Evolutionary conservation across 306 rosid genomes (phyloP), one percentile per base, ranked within the genome.

Genomic region (Glycine tomentella): DNA sequence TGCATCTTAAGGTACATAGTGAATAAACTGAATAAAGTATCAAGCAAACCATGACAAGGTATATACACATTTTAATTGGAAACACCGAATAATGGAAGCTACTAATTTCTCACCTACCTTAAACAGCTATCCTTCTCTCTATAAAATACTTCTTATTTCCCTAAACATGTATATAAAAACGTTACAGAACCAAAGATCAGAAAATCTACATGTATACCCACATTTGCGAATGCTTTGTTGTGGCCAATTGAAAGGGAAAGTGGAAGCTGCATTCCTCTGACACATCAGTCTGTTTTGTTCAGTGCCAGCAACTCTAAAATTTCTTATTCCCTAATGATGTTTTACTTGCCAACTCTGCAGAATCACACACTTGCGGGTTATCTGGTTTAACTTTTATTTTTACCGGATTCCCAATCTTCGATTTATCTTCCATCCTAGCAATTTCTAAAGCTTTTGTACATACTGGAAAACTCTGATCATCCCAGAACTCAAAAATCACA

Each of bases 371-470:
- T 59, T 53, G 64, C 12, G 38, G 69, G 68, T 17, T 61, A 45
- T 95, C 97, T 42, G 94, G 90, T 84, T 89, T 84, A 76, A 79
- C 90, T 89, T 90, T 91, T 80, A n/a, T n/a, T n/a, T n/a, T n/a
- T n/a, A n/a, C n/a, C 11, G 99, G 99, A 77, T 90, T 95, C 3
- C 98, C 99, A n/a, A 95, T 91, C 82, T 81, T 86, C 20, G 97
- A 88, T 84, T 93, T 95, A 75, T 93, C 96, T 81, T 87, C 91
- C 89, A 89, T 81, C 87, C 80, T 81, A 45, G 99, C 99, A 85
- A 82, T 86, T 84, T 93, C 91, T 74, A 89, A 84, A 81, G 98
- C 98, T 84, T 86, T 89, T 69, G 82, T 38, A n/a, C n/a, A 95
- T 10, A 95, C 96, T 2, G 98, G 96, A n/a, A n/a, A n/a, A n/a